Percentiles rank a stretch among this genome's conserved stretches.
These are phyloP conservation scores for Knufia fluminis DNA, from an alignment of 2,329 filamentous ascomycete genomes.

Conservation along the genomic window DNA sequence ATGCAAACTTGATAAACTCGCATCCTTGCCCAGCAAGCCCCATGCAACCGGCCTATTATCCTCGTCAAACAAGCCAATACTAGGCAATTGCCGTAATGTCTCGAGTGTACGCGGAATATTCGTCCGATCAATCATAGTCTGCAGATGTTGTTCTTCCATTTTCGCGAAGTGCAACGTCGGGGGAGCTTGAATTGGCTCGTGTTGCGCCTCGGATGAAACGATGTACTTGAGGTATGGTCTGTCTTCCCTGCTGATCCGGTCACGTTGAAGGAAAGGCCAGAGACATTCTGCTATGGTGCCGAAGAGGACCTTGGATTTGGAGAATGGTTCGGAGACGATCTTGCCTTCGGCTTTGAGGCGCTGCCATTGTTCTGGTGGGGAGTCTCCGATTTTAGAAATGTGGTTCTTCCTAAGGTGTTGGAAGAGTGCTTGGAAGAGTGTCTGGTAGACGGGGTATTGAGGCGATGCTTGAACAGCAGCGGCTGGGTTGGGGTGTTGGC, in stretches of 20 bases:
- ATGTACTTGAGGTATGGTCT: slow-evolving; percentile 9
- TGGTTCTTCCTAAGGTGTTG: slow-evolving; percentile 12
- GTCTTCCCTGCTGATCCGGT: slow-evolving; percentile 3
- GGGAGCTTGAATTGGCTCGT: background rate
- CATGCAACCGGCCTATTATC: slow-evolving; percentile 30
- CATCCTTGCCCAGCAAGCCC: slow-evolving; percentile 33
- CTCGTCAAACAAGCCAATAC: slow-evolving; percentile 28
- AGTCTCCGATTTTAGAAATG: slow-evolving; percentile 11
- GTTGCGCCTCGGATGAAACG: background rate
- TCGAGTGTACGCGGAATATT: slow-evolving; percentile 30
- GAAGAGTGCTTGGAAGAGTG: slow-evolving; percentile 15
- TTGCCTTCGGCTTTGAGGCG: slow-evolving; percentile 17
- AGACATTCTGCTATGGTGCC: slow-evolving; percentile 31
- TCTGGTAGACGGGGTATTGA: slow-evolving; percentile 6
- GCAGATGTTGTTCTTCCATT: slow-evolving; percentile 23
- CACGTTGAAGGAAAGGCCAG: slow-evolving; percentile 24
- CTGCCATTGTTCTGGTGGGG: slow-evolving; percentile 16
- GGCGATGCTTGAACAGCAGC: background rate
- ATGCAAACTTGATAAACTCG: slow-evolving; percentile 31
- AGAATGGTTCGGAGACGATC: slow-evolving; percentile 18
- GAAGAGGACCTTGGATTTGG: slow-evolving; percentile 26
- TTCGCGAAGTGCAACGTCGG: slow-evolving; percentile 13
- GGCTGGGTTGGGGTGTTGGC: background rate
- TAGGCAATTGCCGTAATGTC: slow-evolving; percentile 27
- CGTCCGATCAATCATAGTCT: slow-evolving; percentile 32